Evolutionary conservation across 495 filamentous ascomycete species (phyloP), one percentile per base, ranked within the genome.

Genomic region (Podospora pseudocomata): DNA sequence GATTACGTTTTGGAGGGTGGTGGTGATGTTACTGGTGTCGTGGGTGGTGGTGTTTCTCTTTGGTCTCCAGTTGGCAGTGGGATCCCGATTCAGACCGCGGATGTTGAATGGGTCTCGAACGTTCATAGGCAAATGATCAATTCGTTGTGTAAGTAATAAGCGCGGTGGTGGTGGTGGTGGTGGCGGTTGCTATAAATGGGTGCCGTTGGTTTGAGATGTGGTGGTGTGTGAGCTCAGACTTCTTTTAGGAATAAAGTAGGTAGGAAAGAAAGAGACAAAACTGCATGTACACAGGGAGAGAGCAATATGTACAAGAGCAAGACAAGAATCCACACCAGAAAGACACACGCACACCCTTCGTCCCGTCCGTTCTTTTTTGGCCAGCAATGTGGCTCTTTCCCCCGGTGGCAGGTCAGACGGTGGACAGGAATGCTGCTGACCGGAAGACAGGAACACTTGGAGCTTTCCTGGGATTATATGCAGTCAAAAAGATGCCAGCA

Each of bases 71-170:
- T 67, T 66, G 58, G 66, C 66, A 34, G 58, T 67, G 13, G 66
- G 66, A 60, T 58, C 39, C n/a, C 62, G 68, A 62, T 67, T 70
- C 54, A 26, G 55, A 58, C 34, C 65, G 49, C 63, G 66, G 63
- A 66, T 57, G 58, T 71, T 71, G 64, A 71, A 71, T 34, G 70
- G 70, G 64, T 71, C 70, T 27, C 70, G 70, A 39, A 39, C 63
- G 63, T 71, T 71, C 70, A 71, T 71, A 44, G 54, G 61, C 61
- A 49, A 49, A 32, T 32, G 30, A 49, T 49, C 39, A 49, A 49
- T 16, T 16, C 6, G 39, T 49, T 49, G 39, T 49, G 39, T 32
- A 32, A 32, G 30, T 32, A 32, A 49, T 49, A 49, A 49, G 39
- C 39, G 39, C 13, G 39, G 39, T 49, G 13, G 39, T 49, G 39